Percentiles rank a stretch among this genome's conserved stretches.
Conservation (phyloP, 2,329 filamentous ascomycete genomes). For the Canariomyces notabilis region DNA sequence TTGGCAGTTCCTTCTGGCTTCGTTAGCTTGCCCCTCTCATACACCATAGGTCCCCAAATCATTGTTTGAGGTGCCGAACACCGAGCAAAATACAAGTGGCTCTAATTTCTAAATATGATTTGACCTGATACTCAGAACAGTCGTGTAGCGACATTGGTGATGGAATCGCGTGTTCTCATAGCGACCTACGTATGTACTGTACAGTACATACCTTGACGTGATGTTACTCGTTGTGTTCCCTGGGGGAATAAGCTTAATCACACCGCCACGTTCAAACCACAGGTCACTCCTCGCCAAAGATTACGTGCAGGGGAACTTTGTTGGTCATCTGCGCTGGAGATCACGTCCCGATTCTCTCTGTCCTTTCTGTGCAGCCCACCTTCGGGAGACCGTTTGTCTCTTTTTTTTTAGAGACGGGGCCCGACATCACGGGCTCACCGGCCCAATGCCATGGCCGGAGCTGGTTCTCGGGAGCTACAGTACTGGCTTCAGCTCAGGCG, state of each 20-base stretch:
- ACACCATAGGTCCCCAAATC: not conserved
- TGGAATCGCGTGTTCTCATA: not conserved
- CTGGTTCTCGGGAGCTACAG: slow-evolving; percentile 14
- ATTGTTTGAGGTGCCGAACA: not conserved
- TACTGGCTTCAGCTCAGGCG: slow-evolving; percentile 22
- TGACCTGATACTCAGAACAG: not conserved
- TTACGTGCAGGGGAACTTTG: not conserved
- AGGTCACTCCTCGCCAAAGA: not conserved
- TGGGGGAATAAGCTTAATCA: slow-evolving; percentile 10
- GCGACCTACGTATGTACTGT: not conserved
- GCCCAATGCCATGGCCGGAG: slow-evolving; percentile 14
- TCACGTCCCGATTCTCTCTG: slow-evolving; percentile 7
- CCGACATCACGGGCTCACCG: slow-evolving; percentile 12
- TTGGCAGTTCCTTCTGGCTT: not conserved
- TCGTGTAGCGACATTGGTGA: not conserved
- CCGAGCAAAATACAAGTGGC: not conserved
- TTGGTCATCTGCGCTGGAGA: not conserved
- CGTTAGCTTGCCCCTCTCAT: not conserved
- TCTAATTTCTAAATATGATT: not conserved
- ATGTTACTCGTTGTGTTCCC: not conserved
- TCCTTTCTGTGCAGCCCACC: slow-evolving; percentile 4
- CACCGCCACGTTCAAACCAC: slow-evolving; percentile 8
- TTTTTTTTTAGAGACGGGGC: slow-evolving; percentile 14
- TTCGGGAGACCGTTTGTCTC: not conserved
- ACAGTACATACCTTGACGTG: not conserved